These are phyloP conservation scores for Pueraria montana DNA, from an alignment of 306 rosid species.

Conservation along the genomic window DNA sequence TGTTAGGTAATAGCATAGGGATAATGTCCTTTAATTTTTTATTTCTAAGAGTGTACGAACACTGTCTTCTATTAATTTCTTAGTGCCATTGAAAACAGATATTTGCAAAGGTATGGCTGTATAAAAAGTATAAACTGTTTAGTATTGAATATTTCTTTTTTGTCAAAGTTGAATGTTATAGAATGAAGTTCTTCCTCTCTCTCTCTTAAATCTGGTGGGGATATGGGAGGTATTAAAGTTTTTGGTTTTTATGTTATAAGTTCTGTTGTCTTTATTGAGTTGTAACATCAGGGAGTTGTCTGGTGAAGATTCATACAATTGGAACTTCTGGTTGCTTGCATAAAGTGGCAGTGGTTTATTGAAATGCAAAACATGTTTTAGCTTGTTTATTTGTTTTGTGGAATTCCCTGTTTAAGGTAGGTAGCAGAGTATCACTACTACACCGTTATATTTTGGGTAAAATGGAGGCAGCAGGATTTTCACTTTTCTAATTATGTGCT, in stretches of 20 bases:
- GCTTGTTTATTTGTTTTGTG: not conserved
- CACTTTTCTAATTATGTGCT: too few relatives aligned
- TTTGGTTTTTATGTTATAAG: not conserved
- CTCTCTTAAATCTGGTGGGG: not conserved
- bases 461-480: too few relatives aligned
- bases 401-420: not conserved
- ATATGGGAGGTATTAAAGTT: not conserved
- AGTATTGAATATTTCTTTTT: not conserved
- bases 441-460: too few relatives aligned
- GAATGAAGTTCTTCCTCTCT: not conserved
- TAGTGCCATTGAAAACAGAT: not conserved
- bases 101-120: not conserved
- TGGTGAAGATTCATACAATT: not conserved
- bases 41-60: not conserved
- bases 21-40: not conserved
- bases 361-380: not conserved
- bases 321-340: constrained; percentile 18
- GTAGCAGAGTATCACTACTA: not conserved
- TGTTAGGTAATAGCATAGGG: not conserved
- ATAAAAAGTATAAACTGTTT: not conserved
- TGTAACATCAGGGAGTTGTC: not conserved
- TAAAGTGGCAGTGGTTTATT: not conserved
- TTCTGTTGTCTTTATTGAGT: not conserved
- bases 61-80: not conserved
- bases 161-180: not conserved